Evolutionary conservation across 208 protist genomes (phyloP), one percentile per base, ranked within the genome.

Genomic region (Crithidia sp.): DNA sequence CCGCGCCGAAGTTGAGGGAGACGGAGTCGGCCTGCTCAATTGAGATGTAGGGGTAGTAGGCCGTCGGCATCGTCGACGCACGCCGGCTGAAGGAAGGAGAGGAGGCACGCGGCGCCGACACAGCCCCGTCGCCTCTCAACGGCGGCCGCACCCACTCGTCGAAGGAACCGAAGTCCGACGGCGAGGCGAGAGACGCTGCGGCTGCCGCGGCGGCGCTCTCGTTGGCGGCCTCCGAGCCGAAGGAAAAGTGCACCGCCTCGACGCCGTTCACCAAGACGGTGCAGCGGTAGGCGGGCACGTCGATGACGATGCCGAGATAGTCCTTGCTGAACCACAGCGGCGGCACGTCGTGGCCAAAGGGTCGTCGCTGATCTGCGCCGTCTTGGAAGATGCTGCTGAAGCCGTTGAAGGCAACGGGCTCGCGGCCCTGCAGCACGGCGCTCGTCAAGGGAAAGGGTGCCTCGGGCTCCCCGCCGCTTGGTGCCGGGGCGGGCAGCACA

Each of bases 1-100:
- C 64, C 17, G 83, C 84, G 43, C 94, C 94, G 81, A 96, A 96
- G 75, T 98, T 98, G 55, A 98, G 78, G 4, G 61, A 79, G 10
- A 95, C 73, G 12, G 72, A 81, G 67, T 96, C 91, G 4, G 79
- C 83, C 49, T 85, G 76, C 17, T 88, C 84, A 8, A 96, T 57
- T 2, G 82, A 80, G 56, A 98, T 83, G 73, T 89, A 93, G 2
- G 93, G 90, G 69, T 84, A 89, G 77, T 87, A 94, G 9, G 79
- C 56, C 7, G 81, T 59, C 13, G 79, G 4, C 75, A 36, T 41
- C 41, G 63, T 73, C 77, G 28, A 67, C 53, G 49, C 47, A n/a
- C 40, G 39, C 36, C 56, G 17, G 37, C 56, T 40, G 10, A 44
- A 12, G 41, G 40, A 1, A 8, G 49, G 9, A 16, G 39, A 53